Percentiles rank a stretch among this genome's conserved stretches.
Conservation (phyloP, 257 asterid genomes). For the Capsicum pubescens region DNA sequence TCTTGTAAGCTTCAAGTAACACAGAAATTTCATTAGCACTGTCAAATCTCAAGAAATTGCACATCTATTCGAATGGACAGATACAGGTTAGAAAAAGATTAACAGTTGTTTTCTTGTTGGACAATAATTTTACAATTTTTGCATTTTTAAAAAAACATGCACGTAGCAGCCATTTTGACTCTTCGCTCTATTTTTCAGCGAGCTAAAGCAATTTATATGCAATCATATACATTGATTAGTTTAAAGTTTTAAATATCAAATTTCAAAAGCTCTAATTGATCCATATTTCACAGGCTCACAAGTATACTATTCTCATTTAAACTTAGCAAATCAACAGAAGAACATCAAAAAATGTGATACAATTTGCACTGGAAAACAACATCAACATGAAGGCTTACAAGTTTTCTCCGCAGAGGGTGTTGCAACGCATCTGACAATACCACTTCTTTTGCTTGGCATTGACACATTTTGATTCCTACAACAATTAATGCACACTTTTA, state of each 20-base stretch:
- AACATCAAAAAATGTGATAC: background rate
- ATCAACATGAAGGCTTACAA: conserved; percentile 41
- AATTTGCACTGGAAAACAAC: background rate
- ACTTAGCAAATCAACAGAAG: background rate
- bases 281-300: background rate
- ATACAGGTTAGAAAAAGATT: background rate
- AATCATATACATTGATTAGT: conserved; percentile 5
- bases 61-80: conserved; percentile 1
- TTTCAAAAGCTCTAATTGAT: background rate
- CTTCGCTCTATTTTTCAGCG: background rate
- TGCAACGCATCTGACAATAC: conserved; percentile 67
- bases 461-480: conserved; percentile 60
- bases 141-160: background rate
- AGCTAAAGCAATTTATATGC: background rate
- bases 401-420: conserved; percentile 63
- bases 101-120: background rate
- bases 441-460: conserved; percentile 46
- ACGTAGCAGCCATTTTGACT: background rate
- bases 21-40: conserved; percentile 35
- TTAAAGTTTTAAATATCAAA: background rate
- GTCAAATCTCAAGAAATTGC: background rate
- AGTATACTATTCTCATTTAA: background rate
- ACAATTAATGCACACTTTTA: conserved; percentile 13
- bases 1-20: conserved; percentile 68
- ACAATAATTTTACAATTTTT: background rate